A percentile compares a stretch with the other conserved stretches of the same genome.
phyloP scores from a whole-genome alignment of 345 rosid species.

The Salix udensis region DNA sequence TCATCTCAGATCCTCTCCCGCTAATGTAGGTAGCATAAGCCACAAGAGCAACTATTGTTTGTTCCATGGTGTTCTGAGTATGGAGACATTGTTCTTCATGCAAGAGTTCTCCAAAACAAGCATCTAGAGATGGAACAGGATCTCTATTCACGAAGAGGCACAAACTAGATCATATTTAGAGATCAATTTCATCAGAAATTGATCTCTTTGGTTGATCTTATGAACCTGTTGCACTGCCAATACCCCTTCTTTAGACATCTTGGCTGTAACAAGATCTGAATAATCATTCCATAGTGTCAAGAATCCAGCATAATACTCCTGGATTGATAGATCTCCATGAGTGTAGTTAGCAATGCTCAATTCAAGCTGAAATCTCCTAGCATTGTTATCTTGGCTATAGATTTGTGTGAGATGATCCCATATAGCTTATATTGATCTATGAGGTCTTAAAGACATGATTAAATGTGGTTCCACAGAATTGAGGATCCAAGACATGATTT shows the following conservation, averaged over 20 bases:
- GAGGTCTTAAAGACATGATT: background rate
- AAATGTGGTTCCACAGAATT: no score
- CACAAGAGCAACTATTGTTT: background rate
- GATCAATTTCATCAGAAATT: background rate
- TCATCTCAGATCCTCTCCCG: background rate
- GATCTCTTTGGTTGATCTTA: background rate
- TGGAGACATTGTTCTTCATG: background rate
- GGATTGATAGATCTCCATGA: background rate
- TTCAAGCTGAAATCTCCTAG: background rate
- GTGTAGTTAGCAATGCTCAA: background rate
- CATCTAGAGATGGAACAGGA: background rate
- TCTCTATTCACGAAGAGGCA: background rate
- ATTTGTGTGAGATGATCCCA: background rate
- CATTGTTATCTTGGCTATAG: background rate
- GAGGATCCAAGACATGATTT: background rate
- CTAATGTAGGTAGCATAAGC: background rate
- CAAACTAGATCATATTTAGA: background rate
- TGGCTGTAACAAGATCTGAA: background rate
- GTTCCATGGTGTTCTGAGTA: background rate
- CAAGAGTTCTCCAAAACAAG: background rate
- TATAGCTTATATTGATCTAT: background rate
- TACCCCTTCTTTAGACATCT: background rate
- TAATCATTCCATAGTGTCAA: background rate
- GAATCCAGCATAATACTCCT: background rate
- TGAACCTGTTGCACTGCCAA: background rate